phyloP scores from a whole-genome alignment of 2,329 filamentous ascomycete genomes.

The Pestalotiopsis sp. region DNA sequence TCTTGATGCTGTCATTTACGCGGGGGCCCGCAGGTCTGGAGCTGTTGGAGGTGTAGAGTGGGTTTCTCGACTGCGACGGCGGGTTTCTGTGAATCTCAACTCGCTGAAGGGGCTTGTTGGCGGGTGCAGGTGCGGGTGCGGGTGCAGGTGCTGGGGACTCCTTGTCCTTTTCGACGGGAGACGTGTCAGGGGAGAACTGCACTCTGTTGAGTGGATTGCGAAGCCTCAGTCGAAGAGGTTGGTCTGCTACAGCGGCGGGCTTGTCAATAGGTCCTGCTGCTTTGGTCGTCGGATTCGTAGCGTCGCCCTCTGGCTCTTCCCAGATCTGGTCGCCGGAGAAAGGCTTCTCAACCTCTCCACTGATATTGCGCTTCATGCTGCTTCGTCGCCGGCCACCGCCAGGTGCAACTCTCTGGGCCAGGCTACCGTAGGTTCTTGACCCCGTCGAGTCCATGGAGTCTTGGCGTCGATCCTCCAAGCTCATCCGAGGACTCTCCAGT shows the following conservation, averaged over 20 bases:
- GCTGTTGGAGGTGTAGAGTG: constrained; percentile 74
- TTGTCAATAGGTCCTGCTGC: constrained; percentile 24
- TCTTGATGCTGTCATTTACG: constrained; percentile 50
- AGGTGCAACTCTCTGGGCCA: constrained; percentile 37
- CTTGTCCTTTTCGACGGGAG: constrained; percentile 28
- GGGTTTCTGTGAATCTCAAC: constrained; percentile 85
- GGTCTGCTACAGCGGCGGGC: constrained; percentile 28
- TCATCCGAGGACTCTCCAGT: constrained; percentile 32
- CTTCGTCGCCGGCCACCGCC: constrained; percentile 59
- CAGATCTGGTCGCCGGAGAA: constrained; percentile 84
- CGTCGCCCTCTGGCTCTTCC: constrained; percentile 74
- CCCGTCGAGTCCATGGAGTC: constrained; percentile 35
- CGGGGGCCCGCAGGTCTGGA: constrained; percentile 35
- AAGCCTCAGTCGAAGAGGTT: constrained; percentile 58
- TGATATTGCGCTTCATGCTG: constrained; percentile 70
- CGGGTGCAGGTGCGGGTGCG: constrained; percentile 16
- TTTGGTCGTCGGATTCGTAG: constrained; percentile 21
- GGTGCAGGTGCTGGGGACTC: background rate
- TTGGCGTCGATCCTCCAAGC: constrained; percentile 33
- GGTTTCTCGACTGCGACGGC: constrained; percentile 80
- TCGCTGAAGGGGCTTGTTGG: constrained; percentile 44
- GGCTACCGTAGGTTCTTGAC: constrained; percentile 39
- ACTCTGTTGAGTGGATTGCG: constrained; percentile 69
- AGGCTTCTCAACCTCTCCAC: constrained; percentile 65
- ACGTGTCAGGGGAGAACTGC: constrained; percentile 49